Conservation (phyloP, 1,284 basidiomycete genomes). For the Ustilago hordei region DNA sequence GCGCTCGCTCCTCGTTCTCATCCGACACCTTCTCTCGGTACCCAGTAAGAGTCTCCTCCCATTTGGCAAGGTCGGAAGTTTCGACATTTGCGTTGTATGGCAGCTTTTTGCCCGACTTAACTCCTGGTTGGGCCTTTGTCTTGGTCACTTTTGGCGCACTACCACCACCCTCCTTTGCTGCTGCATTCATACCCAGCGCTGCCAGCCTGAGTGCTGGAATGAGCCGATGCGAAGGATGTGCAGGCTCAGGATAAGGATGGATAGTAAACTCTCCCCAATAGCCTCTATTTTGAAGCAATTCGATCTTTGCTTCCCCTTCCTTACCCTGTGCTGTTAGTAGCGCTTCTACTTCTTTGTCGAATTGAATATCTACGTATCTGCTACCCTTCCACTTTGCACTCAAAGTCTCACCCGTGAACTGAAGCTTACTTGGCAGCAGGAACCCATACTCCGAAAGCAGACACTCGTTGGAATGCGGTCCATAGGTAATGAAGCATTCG, state of each 20-base stretch:
- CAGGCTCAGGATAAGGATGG: conserved; percentile 57
- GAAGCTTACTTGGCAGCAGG: conserved; percentile 30
- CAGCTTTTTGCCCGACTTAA: conserved; percentile 27
- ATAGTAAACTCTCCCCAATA: conserved; percentile 65
- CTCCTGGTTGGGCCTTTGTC: conserved; percentile 13
- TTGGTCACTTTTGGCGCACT: conserved; percentile 32
- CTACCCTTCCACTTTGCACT: conserved; percentile 46
- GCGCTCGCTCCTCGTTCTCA: conserved; percentile 45
- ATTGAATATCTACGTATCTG: conserved; percentile 50
- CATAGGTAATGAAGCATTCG: conserved; percentile 64
- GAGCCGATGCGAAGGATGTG: conserved; percentile 64
- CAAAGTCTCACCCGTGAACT: background rate
- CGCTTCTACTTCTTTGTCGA: conserved; percentile 44
- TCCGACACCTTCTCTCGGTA: conserved; percentile 33
- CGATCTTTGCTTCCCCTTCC: conserved; percentile 47
- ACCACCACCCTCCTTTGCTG: background rate
- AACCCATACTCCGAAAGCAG: conserved; percentile 65
- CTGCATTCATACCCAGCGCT: conserved; percentile 27
- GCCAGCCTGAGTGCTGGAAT: conserved; percentile 56
- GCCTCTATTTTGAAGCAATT: conserved; percentile 54
- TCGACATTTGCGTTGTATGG: background rate
- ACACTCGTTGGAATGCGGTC: conserved; percentile 58
- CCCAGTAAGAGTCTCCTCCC: conserved; percentile 54
- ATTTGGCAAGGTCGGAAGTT: conserved; percentile 23
- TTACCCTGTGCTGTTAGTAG: conserved; percentile 33